A percentile compares a stretch with the other conserved stretches of the same genome.
Conservation (phyloP, 345 rosid genomes). For the Theobroma cacao region DNA sequence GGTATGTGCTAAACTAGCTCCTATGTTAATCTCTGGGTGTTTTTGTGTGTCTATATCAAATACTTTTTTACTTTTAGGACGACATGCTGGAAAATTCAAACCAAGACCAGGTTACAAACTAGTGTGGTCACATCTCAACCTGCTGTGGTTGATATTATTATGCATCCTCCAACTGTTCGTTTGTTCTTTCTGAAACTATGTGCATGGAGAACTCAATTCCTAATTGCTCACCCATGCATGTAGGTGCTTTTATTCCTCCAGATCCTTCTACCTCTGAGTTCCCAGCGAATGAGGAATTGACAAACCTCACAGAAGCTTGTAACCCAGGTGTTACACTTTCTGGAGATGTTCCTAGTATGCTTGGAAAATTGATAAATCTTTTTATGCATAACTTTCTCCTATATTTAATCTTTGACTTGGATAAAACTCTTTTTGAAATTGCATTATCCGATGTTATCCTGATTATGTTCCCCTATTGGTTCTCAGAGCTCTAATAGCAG, state of each 20-base stretch:
- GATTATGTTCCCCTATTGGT: not conserved
- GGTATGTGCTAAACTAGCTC: constrained; percentile 25
- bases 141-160: constrained; percentile 24
- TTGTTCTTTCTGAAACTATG: constrained; percentile 24
- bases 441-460: not conserved
- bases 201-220: constrained; percentile 31
- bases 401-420: not conserved
- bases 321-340: constrained; percentile 19
- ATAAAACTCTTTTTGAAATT: not conserved
- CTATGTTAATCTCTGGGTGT: not conserved
- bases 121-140: constrained; percentile 6
- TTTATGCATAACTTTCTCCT: not conserved
- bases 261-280: constrained; percentile 27
- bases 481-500: constrained; percentile 19
- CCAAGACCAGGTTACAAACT: constrained; percentile 37
- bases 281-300: constrained; percentile 22
- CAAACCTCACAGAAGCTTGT: no score
- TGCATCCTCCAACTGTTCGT: constrained; percentile 14
- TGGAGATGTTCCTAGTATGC: constrained; percentile 26
- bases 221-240: constrained; percentile 32
- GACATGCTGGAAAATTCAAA: constrained; percentile 34
- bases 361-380: constrained; percentile 34
- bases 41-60: not conserved
- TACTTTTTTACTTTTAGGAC: constrained; percentile 26
- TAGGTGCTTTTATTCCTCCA: constrained; percentile 17